Base-by-base conservation (phyloP, 495 filamentous ascomycete species). In the Margaritispora aquatica region DNA sequence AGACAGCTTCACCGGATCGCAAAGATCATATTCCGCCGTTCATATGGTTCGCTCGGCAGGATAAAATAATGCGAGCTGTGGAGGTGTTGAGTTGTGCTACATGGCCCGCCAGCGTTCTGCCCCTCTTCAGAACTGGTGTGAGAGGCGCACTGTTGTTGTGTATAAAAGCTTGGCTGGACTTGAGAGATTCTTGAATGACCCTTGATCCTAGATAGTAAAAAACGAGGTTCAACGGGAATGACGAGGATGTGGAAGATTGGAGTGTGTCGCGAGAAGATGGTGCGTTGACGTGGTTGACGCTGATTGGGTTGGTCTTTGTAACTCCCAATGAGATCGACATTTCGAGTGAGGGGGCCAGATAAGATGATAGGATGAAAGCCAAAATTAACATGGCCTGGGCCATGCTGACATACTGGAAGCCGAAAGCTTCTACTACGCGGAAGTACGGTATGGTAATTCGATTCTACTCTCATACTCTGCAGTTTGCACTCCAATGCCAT, bases 261-360 rank as follows among this genome's bases (percentile, higher is more conserved):
- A 34, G 24, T 31, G 27, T 26, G 23, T 57, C 57, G 55, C 47
- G 61, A 63, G 27, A 44, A 58, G 46, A 55, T 58, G 29, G 57
- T 41, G 46, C 50, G 54, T 55, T 20, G 58, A 63, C 64, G 64
- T 66, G 64, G 60, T 57, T 47, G 54, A 48, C 54, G 49, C 8
- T 63, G 60, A 66, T 66, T 63, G 60, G 64, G 55, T 47, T 57
- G 55, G 53, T 24, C 50, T 19, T n/a, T 26, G 31, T 31, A 59
- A 54, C 27, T 56, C 29, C 55, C 63, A 47, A 15, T 53, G 44
- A 31, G 63, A 63, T 62, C 59, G 55, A 9, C 55, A 31, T 51
- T 27, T 22, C 10, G 41, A 49, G 21, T 51, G 56, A 61, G 63
- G 23, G 51, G 36, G 49, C 23, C 22, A 49, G 60, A 55, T 58